Conservation (phyloP, 2,329 filamentous ascomycete genomes). For the Didymella glomerata region DNA sequence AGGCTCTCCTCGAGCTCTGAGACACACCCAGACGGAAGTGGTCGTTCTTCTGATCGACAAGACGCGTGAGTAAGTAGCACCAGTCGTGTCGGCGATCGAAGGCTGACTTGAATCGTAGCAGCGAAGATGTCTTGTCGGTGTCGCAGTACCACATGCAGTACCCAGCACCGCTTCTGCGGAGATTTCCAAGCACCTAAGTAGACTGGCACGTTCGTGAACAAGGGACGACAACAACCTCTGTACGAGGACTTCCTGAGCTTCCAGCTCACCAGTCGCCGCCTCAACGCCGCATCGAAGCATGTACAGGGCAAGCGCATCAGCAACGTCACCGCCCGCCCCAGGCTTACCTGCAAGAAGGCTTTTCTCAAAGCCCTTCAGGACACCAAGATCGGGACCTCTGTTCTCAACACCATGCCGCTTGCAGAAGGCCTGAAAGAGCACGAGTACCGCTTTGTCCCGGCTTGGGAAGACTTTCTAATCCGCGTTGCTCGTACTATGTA, state of each 20-base stretch:
- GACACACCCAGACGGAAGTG: conserved; percentile 3
- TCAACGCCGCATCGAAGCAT: neutral
- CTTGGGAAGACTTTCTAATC: conserved; percentile 25
- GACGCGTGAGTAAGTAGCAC: too few relatives aligned
- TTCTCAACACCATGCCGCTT: conserved; percentile 19
- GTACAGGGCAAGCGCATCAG: conserved; percentile 4
- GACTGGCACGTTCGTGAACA: conserved; percentile 34
- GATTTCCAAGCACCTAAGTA: conserved; percentile 60
- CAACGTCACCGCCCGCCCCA: conserved; percentile 11
- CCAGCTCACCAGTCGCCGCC: conserved; percentile 7
- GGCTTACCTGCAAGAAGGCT: conserved; percentile 8
- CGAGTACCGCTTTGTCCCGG: conserved; percentile 23
- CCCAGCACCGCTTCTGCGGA: conserved; percentile 56
- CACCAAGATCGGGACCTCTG: neutral
- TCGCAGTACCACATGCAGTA: conserved; percentile 52
- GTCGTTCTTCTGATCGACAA: too few relatives aligned
- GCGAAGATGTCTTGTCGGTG: conserved; percentile 59
- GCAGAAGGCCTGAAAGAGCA: conserved; percentile 19
- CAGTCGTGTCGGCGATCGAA: too few relatives aligned
- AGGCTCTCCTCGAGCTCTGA: conserved; percentile 45
- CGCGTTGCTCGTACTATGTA: too few relatives aligned
- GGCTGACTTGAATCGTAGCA: conserved; percentile 44
- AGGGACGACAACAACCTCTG: too few relatives aligned
- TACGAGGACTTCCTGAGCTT: conserved; percentile 15
- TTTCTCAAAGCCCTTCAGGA: conserved; percentile 1